phyloP scores from a whole-genome alignment of 371 early-diverging fungal species.

The Blakeslea trispora region DNA sequence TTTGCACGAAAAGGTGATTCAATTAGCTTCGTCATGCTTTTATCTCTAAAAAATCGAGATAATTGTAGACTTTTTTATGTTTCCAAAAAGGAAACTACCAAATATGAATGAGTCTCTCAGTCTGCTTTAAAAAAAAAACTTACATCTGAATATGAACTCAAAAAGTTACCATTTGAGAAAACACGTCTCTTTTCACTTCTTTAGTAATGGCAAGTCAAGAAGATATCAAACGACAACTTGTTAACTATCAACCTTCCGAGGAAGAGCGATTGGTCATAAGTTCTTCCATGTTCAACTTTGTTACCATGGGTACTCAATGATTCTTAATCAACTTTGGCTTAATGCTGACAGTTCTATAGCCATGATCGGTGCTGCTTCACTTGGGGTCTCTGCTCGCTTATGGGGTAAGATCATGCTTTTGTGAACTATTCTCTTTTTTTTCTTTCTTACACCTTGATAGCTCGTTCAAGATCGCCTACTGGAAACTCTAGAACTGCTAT shows the following conservation, averaged over 20 bases:
- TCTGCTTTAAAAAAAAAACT: no score
- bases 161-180: background rate
- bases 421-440: no score
- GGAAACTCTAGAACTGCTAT: constrained; percentile 26
- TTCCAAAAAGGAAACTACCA: no score
- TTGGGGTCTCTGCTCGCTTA: constrained; percentile 39
- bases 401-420: constrained; percentile 37
- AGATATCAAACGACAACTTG: constrained; percentile 32
- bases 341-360: constrained; percentile 19
- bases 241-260: constrained; percentile 29
- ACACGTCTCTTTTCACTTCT: constrained; percentile 1
- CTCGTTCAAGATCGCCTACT: constrained; percentile 21
- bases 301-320: constrained; percentile 30
- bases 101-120: no score
- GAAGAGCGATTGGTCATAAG: constrained; percentile 35
- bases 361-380: constrained; percentile 41
- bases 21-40: no score
- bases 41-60: no score
- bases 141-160: background rate
- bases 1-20: no score
- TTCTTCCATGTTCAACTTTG: constrained; percentile 41
- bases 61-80: no score
- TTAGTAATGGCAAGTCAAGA: constrained; percentile 26
- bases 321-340: background rate
- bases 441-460: background rate